Evolutionary conservation across 352 stramenopile species (phyloP).

Genomic region (Elongisporangium anandrum): DNA sequence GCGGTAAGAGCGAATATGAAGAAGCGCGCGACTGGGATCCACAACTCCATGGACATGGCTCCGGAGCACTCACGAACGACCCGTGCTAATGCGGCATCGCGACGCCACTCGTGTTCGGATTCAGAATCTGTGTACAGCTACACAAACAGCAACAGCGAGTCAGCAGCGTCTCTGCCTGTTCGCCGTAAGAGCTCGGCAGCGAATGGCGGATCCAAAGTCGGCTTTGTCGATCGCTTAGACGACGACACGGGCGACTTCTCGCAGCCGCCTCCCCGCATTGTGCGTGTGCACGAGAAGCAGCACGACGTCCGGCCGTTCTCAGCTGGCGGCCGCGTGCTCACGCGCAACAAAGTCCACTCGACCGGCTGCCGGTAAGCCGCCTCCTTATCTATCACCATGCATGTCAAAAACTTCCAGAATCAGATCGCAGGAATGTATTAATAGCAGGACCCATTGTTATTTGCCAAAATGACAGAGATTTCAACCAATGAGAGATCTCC

Average conservation of each 20-base stretch:
- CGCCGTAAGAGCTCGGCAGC: too few species aligned
- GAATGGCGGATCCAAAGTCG: too few species aligned
- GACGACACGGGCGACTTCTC: neutral
- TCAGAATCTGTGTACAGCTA: constrained; percentile 8
- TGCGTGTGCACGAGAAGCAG: constrained; percentile 61
- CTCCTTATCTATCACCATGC: neutral
- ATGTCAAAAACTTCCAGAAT: neutral
- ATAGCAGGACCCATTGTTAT: too few species aligned
- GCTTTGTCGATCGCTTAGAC: neutral
- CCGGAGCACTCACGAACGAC: constrained; percentile 4
- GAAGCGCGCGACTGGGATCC: constrained; percentile 21
- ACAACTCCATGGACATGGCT: constrained; percentile 4
- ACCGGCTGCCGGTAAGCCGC: constrained; percentile 22
- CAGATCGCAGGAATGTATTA: neutral
- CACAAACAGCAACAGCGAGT: constrained; percentile 3
- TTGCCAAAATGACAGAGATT: neutral
- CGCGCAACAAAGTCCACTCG: constrained; percentile 48
- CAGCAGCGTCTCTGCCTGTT: too few species aligned
- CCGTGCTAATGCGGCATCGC: constrained; percentile 10
- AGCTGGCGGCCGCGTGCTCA: constrained; percentile 29
- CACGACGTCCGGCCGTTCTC: constrained; percentile 48
- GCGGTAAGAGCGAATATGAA: constrained; percentile 22
- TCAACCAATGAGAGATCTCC: neutral
- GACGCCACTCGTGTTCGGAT: constrained; percentile 43
- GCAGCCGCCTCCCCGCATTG: constrained; percentile 26